phyloP scores from a whole-genome alignment of 371 early-diverging fungal genomes.

The Mortierella sp. region DNA sequence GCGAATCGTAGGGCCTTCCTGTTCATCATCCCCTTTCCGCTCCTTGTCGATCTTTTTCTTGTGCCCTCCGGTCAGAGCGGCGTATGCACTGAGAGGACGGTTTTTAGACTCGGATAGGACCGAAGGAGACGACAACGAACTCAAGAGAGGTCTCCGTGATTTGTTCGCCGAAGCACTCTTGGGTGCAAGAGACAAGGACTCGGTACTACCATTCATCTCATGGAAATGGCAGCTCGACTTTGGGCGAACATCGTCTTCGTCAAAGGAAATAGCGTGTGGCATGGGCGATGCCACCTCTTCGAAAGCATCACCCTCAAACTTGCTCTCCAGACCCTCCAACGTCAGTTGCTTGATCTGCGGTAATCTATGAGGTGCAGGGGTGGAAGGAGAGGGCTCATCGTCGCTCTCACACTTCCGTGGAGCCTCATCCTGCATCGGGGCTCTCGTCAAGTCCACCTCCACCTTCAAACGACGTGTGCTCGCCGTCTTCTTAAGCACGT shows the following conservation, averaged over 20 bases:
- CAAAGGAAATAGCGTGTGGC: neutral
- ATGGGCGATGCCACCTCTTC: constrained; percentile 1
- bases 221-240: constrained; percentile 21
- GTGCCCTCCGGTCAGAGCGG: neutral
- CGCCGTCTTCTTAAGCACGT: constrained; percentile 27
- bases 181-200: too few species aligned
- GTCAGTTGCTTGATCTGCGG: neutral
- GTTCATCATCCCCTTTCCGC: neutral
- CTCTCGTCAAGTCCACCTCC: too few species aligned
- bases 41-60: too few species aligned
- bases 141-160: constrained; percentile 9
- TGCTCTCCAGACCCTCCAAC: neutral
- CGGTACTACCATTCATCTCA: neutral
- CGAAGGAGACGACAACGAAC: constrained; percentile 11
- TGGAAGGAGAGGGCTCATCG: neutral
- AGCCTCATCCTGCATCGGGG: constrained; percentile 24
- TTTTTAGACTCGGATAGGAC: neutral
- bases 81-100: constrained; percentile 33
- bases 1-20: constrained; percentile 1
- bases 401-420: constrained; percentile 9
- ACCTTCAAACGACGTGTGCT: too few species aligned
- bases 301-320: neutral
- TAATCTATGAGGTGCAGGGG: constrained; percentile 2
- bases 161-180: too few species aligned
- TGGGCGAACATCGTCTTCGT: constrained; percentile 1